Base-by-base conservation (phyloP, 2,329 filamentous ascomycete species). In the Phaeosphaeriaceae sp. region DNA sequence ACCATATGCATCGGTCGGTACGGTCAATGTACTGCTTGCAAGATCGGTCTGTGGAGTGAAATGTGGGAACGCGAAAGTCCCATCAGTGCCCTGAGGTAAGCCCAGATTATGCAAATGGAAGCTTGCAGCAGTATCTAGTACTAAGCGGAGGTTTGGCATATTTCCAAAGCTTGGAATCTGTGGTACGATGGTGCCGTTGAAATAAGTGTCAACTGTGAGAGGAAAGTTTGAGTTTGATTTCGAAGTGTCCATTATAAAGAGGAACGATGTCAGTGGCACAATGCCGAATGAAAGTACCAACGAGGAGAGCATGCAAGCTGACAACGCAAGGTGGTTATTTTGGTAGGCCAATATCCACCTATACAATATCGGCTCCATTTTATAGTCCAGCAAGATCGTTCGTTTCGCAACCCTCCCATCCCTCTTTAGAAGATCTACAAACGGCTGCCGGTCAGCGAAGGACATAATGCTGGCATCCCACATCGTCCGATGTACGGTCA, bases 401-500 rank as follows among this genome's bases (percentile, higher is more conserved):
- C 46, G 15, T 17, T 18, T 30, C 9, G 46, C 30, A 18, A 11
- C 4, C 9, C 33, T 34, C 12, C 46, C 40, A 4, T 23, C 39
- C 5, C 11, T 6, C 39, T 34, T 49, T 33, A 44, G 5, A 13
- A 49, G 34, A 39, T 49, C 40, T 7, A 49, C 40, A 34, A 44
- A 44, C 5, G 46, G 46, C 40, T 49, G 46, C 9, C 46, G 39
- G 38, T 49, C 40, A 17, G 46, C 40, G 16, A 39, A 21, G 30
- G 46, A 40, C 46, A 49, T 49, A 11, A 49, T 33, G 4, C 5
- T 36, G 3, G 46, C 15, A 39, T 49, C 40, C 46, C 34, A 49
- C 40, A 49, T 49, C 16, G 46, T 39, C 16, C 39, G 46, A 26
- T 49, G 44, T 2, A 49, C 30, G 6, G 40, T 49, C 40, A 49